These are phyloP conservation scores for Epichloe scottii DNA, from an alignment of 2,329 filamentous ascomycete genomes.

Conservation along the genomic window DNA sequence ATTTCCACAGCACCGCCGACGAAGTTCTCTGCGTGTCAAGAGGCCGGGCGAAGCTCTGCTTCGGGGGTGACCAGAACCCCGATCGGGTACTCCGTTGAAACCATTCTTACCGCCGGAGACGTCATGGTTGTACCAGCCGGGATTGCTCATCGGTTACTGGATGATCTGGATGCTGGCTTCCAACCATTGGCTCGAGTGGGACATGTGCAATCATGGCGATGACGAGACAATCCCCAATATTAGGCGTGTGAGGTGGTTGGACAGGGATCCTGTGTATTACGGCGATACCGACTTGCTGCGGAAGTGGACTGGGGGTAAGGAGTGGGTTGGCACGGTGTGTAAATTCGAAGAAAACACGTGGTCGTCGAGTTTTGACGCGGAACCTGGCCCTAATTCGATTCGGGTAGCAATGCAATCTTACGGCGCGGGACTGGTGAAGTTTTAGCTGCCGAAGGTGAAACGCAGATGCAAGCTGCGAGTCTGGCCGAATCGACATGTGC, in stretches of 20 bases:
- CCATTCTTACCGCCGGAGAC: slow-evolving; percentile 44
- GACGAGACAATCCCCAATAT: slow-evolving; percentile 3
- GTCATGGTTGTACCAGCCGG: slow-evolving; percentile 54
- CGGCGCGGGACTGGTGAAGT: neutral
- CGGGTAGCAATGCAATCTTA: neutral
- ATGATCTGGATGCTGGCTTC: slow-evolving; percentile 42
- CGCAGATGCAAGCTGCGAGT: neutral
- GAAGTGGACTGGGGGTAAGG: neutral
- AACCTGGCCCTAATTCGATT: too few relatives aligned
- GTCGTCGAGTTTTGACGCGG: neutral
- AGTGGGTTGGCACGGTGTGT: neutral
- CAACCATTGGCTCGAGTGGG: slow-evolving; percentile 46
- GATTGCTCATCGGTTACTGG: slow-evolving; percentile 46
- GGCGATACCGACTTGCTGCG: slow-evolving; percentile 6
- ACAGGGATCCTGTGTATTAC: slow-evolving; percentile 10
- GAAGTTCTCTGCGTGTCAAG: slow-evolving; percentile 50
- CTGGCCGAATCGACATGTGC: neutral
- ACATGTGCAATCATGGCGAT: slow-evolving; percentile 35
- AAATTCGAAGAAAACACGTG: neutral
- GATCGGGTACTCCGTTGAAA: slow-evolving; percentile 35
- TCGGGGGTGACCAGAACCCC: slow-evolving; percentile 38
- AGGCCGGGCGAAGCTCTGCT: slow-evolving; percentile 49
- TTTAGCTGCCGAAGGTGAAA: neutral
- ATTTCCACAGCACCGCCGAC: slow-evolving; percentile 57
- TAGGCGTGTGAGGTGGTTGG: slow-evolving; percentile 8